Conservation (phyloP, 2,329 filamentous ascomycete species). For the Westerdykella aurantiaca region DNA sequence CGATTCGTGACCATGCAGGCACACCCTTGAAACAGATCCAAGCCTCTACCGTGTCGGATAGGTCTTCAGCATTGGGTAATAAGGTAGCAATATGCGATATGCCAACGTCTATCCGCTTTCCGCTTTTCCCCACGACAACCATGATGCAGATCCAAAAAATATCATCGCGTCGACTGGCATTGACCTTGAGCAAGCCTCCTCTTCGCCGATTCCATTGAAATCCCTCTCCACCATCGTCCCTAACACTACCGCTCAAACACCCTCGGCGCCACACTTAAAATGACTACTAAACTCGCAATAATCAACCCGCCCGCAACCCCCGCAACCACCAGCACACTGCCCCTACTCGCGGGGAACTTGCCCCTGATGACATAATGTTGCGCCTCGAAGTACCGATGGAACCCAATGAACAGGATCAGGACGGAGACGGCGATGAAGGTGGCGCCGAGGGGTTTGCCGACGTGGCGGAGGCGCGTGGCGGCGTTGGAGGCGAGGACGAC, state of each 20-base stretch:
- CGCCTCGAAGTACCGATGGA: slow-evolving; percentile 69
- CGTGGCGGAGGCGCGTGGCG: slow-evolving; percentile 20
- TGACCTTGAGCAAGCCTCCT: too few species aligned
- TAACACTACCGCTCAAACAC: slow-evolving; percentile 37
- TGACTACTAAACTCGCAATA: slow-evolving; percentile 54
- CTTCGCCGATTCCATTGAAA: too few species aligned
- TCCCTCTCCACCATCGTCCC: too few species aligned
- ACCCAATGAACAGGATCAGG: slow-evolving; percentile 67
- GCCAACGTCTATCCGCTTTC: too few species aligned
- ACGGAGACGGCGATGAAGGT: slow-evolving; percentile 73
- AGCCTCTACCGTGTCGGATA: too few species aligned
- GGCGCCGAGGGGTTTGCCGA: slow-evolving; percentile 49
- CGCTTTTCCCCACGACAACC: too few species aligned
- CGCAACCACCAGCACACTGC: slow-evolving; percentile 66
- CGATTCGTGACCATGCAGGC: too few species aligned
- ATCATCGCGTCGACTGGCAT: too few species aligned
- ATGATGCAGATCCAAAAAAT: too few species aligned
- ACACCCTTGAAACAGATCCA: too few species aligned
- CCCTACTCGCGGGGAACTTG: slow-evolving; percentile 73
- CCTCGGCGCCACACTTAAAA: slow-evolving; percentile 50
- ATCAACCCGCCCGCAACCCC: slow-evolving; percentile 57
- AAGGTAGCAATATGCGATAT: too few species aligned
- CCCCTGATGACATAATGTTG: slow-evolving; percentile 75
- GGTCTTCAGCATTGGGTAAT: too few species aligned
- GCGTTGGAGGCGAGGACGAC: slow-evolving; percentile 15